Evolutionary conservation across 2,329 filamentous ascomycete genomes (phyloP).

Genomic region (Davidsoniella virescens): DNA sequence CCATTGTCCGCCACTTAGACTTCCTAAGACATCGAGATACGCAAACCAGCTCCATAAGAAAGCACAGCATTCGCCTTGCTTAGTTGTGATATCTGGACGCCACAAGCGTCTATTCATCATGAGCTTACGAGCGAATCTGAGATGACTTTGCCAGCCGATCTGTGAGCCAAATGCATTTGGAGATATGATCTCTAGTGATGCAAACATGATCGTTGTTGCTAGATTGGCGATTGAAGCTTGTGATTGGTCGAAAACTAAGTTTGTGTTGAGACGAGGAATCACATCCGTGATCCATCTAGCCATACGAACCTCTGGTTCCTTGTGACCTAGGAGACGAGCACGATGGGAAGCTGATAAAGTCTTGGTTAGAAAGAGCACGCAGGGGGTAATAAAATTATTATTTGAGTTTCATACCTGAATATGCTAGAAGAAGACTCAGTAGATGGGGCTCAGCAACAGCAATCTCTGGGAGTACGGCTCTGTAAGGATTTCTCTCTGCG

Average conservation of each 20-base stretch:
- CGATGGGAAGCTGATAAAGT: constrained; percentile 49
- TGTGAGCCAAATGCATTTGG: constrained; percentile 67
- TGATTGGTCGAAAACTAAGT: not conserved
- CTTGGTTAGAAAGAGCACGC: not conserved
- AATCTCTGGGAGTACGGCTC: constrained; percentile 38
- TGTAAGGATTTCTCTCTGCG: constrained; percentile 35
- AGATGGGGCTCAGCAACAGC: constrained; percentile 54
- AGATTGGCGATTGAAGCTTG: constrained; percentile 33
- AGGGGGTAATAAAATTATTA: not conserved
- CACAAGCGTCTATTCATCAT: constrained; percentile 35
- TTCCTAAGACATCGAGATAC: constrained; percentile 67
- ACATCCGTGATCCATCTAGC: constrained; percentile 66
- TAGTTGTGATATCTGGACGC: constrained; percentile 11
- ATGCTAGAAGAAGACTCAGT: constrained; percentile 61
- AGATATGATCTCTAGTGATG: constrained; percentile 69
- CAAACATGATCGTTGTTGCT: constrained; percentile 71
- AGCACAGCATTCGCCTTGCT: constrained; percentile 35
- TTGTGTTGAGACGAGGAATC: constrained; percentile 34
- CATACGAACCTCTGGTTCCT: constrained; percentile 61
- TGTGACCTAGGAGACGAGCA: constrained; percentile 55
- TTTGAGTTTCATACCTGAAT: constrained; percentile 34
- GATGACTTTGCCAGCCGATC: constrained; percentile 66
- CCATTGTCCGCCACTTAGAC: constrained; percentile 42
- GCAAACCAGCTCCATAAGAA: constrained; percentile 73
- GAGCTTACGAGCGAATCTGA: constrained; percentile 59